Evolutionary conservation across 768 basidiomycete genomes (phyloP), one percentile per base, ranked within the genome.

Genomic region (Bullera alba): DNA sequence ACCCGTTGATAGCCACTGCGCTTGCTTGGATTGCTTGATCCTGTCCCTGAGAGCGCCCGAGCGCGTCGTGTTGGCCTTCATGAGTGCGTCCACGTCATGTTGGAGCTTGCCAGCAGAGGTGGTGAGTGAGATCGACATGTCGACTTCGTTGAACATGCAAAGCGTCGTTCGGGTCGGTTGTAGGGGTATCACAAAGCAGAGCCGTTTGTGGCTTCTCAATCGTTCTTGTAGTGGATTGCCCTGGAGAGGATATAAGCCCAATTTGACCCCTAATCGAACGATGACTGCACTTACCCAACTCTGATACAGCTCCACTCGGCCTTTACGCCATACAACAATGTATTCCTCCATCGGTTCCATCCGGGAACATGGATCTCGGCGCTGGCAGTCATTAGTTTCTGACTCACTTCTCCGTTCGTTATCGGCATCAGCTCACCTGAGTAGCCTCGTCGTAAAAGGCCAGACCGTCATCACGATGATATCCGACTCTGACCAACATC

Each of bases 61-160:
- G 4, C 62, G 55, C n/a, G 58, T 58, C 0, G 60, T 58, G 21
- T 45, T 54, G 27, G 53, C 42, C 4, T 48, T 28, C 39, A 60
- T 25, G 10, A 61, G 37, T 12, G 38, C 53, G 2, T 54, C 47
- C 17, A 64, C 47, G 17, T 64, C 58, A 8, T 53, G 47, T 12
- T 53, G 42, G 10, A 68, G 49, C 25, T 48, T 50, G 14, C 45
- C 43, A 12, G 60, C 59, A 19, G 61, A 62, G 7, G 66, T 68
- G 2, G 66, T 58, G 3, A 75, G 72, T 63, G 83, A 87, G 69
- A 92, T 88, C 0, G 87, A 82, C 55, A 88, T 74, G 67, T 96
- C 92, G 41, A 83, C 80, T 46, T 86, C 85, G 28, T 89, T 93
- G 68, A 87, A 96, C 21, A 95, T 67, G 2, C 86, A 89, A n/a